Evolutionary conservation across 768 basidiomycete genomes (phyloP), one percentile per base, ranked within the genome.

Genomic region (Cantharellus cinnabarinus): DNA sequence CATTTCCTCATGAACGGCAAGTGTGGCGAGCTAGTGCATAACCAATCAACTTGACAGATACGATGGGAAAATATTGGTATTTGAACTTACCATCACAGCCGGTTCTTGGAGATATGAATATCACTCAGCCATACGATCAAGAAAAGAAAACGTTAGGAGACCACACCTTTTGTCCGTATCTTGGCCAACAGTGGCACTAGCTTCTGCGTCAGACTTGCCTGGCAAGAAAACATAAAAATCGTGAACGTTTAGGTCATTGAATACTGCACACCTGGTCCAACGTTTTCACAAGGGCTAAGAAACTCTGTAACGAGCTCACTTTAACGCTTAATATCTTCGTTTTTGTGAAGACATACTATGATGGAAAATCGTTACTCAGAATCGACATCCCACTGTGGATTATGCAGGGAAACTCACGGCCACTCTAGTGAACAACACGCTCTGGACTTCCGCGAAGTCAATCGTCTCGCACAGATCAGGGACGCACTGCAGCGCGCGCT

Each of bases 1-100:
- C 93, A 95, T 97, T 0, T 89, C 89, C 68, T 93, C 91, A 71
- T 97, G 93, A 0, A 97, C 89, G 29, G 77, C 78, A 50, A 90
- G 72, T 0, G 89, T 89, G 2, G 86, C 85, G 80, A 90, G 85
- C 88, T 89, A 62, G 44, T 56, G 35, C 4, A 41, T 56, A 7
- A 57, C 59, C 14, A 60, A 48, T 58, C 52, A 37, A 40, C 5
- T 41, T 37, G 52, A 37, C 38, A 14, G 14, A 10, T 54, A 7
- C 52, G 7, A 54, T 48, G 29, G 10, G 44, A 48, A 48, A 48
- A 29, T 48, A 10, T 10, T 14, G 52, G 35, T 48, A 10, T 10
- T 14, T 10, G 35, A 10, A 65, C 72, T 60, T 65, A 89, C 88
- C 79, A 90, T 95, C 3, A 98, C 94, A 55, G 84, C 81, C 5